These are phyloP conservation scores for Tetracentron sinense DNA, from an alignment of 164 flowering plant genomes.

Conservation along the genomic window DNA sequence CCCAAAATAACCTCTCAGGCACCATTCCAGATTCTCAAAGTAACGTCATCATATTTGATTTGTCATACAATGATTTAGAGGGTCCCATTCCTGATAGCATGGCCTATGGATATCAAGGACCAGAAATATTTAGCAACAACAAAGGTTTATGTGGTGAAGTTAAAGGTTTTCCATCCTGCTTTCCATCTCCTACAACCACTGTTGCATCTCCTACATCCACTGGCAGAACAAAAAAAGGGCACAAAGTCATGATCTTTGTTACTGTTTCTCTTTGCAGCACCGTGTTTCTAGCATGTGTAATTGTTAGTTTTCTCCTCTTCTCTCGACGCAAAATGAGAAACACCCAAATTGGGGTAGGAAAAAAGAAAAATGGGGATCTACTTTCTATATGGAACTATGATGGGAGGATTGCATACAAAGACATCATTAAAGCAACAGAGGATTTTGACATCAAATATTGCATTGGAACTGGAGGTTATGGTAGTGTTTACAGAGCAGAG, in stretches of 20 bases:
- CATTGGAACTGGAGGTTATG: neutral
- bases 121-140: constrained; percentile 5
- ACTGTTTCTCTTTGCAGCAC: neutral
- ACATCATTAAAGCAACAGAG: neutral
- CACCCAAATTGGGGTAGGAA: neutral
- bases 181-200: neutral
- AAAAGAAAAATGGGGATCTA: neutral
- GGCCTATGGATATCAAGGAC: constrained; percentile 9
- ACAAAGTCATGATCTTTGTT: neutral
- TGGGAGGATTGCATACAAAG: neutral
- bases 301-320: neutral
- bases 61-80: constrained; percentile 17
- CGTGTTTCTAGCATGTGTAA: neutral
- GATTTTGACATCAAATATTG: neutral
- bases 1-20: constrained; percentile 23
- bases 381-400: neutral
- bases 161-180: neutral
- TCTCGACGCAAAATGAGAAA: neutral
- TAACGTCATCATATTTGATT: constrained; percentile 4
- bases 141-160: constrained; percentile 13
- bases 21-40: constrained; percentile 11
- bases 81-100: constrained; percentile 22
- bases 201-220: neutral
- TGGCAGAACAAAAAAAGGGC: neutral
- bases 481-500: neutral